Base-by-base conservation (phyloP, 2,329 filamentous ascomycete genomes). In the Byssothecium circinans region DNA sequence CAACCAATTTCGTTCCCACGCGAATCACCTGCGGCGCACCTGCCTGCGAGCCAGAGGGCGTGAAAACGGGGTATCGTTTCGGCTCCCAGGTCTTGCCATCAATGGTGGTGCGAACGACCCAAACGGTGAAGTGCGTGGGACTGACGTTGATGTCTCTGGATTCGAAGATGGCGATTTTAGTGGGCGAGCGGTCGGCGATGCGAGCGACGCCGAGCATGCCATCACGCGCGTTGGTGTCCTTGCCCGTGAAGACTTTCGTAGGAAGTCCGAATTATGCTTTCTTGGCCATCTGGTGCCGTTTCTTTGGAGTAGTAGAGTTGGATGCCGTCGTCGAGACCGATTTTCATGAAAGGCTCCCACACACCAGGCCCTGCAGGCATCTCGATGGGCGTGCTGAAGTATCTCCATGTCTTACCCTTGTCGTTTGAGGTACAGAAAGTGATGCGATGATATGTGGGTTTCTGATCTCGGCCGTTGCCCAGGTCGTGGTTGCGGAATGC, bases 341-440 rank as follows among this genome's bases (percentile, higher is more conserved):
- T 52, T 4, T 75, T 63, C 17, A 78, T 41, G 50, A 77, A 77
- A 0, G 76, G 76, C 49, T 78, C 75, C 75, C 75, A 78, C 4
- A 71, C 75, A 25, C 73, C 72, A 12, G 51, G 37, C 5, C 50
- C 54, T 14, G 50, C 55, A 0, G 57, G 43, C 29, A 64, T 56
- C 8, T 49, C 41, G 4, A 57, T 60, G 5, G 65, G 58, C 1
- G 55, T 59, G 20, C 47, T 58, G 2, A 69, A 63, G 49, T 67
- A 76, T 11, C 49, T 47, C 62, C 71, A 78, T 1, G 52, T 67
- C 19, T 27, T 45, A 20, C 75, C 76, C n/a, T 60, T 57, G 47
- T 78, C 72, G 32, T 74, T 70, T 3, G 70, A 75, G 49, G 69
- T 70, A 32, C 65, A 74, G 7, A 78, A 37, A 1, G 71, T 71